Evolutionary conservation across 768 basidiomycete species (phyloP).

Genomic region (Arthromyces matolae): DNA sequence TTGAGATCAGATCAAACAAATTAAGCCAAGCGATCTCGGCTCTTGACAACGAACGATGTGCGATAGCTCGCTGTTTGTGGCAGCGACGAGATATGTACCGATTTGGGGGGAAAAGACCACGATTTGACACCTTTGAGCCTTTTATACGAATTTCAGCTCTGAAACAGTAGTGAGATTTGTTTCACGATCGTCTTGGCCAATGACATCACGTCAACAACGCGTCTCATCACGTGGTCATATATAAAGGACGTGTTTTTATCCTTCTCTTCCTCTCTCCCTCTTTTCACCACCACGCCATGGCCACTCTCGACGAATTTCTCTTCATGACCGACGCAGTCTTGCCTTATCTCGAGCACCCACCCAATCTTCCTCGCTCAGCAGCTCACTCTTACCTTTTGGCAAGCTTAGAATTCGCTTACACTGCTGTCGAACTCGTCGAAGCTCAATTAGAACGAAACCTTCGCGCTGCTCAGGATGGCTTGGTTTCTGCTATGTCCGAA

Average conservation of each 20-base stretch:
- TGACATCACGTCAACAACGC: no score
- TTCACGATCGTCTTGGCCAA: background rate
- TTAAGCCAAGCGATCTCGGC: slow-evolving; percentile 3
- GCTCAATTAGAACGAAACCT: slow-evolving; percentile 13
- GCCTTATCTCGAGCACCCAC: slow-evolving; percentile 11
- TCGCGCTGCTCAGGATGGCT: slow-evolving; percentile 10
- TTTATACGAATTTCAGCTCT: no score
- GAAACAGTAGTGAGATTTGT: background rate
- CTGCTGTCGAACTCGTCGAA: slow-evolving; percentile 16
- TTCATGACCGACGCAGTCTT: slow-evolving; percentile 12
- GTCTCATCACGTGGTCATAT: background rate
- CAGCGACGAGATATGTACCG: no score
- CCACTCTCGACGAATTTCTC: slow-evolving; percentile 7
- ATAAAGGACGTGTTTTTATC: background rate
- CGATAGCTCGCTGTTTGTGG: no score
- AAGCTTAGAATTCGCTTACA: slow-evolving; percentile 15
- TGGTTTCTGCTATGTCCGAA: slow-evolving; percentile 6
- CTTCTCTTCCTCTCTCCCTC: background rate
- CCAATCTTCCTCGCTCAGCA: slow-evolving; percentile 2
- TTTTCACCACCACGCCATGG: slow-evolving; percentile 5
- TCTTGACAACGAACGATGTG: background rate
- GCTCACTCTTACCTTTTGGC: slow-evolving; percentile 12
- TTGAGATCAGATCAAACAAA: slow-evolving; percentile 5
- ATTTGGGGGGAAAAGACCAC: no score
- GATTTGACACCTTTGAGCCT: no score